Evolutionary conservation across 116 monocot genomes (phyloP), one percentile per base, ranked within the genome.

Genomic region (Cymodocea nodosa): DNA sequence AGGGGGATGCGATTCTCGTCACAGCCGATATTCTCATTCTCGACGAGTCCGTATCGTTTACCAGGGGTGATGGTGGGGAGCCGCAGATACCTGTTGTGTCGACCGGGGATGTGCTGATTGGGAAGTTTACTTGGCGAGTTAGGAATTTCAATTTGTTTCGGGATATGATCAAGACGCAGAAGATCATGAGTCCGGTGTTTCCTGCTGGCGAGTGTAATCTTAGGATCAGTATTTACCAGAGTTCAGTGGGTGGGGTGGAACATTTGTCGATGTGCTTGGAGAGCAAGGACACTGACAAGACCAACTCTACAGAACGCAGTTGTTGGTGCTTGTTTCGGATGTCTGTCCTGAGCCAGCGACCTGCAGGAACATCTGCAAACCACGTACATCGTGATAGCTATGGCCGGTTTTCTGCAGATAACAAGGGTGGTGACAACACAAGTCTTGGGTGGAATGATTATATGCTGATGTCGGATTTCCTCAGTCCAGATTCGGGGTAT

Each of bases 371-470:
- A 24, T 40, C 39, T 36, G 54, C 67, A 6, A 74, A 67, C 57
- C 91, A 97, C 44, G 70, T 91, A 17, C 87, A 84, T 59, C 74
- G 85, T 35, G 97, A 97, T 63, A 91, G 92, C 0, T 97, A 97
- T 65, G 97, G 97, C 5, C 76, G 97, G 68, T 91, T 91, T 58
- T 91, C 87, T 0, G 88, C 81, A 0, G 91, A 87, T 30, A 84
- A 75, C 56, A 91, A 91, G 68, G 75, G 74, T 3, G 87, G 91
- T 10, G 97, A 97, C 61, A 88, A 86, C 51, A 87, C 85, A n/a
- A 97, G 97, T 70, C 81, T 97, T 17, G 97, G 97, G 4, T 97
- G 97, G 97, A 91, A 85, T 59, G 97, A 97, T 56, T 97, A 79
- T 56, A 85, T 91, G 85, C 72, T 66, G 65, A 88, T 97, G 97